A percentile compares a stretch with the other conserved stretches of the same genome.
Evolutionary conservation across 352 stramenopile species (phyloP).

Genomic region (Phytopythium mirpurense): DNA sequence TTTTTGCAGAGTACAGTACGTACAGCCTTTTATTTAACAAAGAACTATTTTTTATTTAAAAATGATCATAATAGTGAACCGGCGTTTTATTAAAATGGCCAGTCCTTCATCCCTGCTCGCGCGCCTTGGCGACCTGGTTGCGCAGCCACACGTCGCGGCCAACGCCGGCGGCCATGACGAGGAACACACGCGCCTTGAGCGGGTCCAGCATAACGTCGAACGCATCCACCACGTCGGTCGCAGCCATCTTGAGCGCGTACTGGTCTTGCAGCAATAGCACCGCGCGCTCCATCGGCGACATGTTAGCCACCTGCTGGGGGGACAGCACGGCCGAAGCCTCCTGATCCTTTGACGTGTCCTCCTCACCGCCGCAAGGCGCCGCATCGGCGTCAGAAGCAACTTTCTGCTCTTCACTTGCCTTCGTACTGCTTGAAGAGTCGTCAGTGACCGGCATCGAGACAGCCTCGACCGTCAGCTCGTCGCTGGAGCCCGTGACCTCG

Average conservation of each 20-base stretch:
- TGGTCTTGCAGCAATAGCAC: slow-evolving; percentile 14
- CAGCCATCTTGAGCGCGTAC: slow-evolving; percentile 10
- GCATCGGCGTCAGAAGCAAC: too few species aligned
- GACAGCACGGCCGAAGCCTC: background rate
- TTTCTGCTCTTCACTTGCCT: too few species aligned
- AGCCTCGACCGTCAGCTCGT: slow-evolving; percentile 3
- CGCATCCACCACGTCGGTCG: slow-evolving; percentile 16
- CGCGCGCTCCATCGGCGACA: slow-evolving; percentile 11
- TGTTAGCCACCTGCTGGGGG: background rate
- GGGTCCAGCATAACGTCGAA: slow-evolving; percentile 21
- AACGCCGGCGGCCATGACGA: slow-evolving; percentile 13
- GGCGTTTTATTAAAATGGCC: too few species aligned
- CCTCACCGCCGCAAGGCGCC: background rate
- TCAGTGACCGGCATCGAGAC: too few species aligned
- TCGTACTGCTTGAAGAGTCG: too few species aligned
- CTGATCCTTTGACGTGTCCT: background rate
- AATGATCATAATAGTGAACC: too few species aligned
- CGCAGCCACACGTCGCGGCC: slow-evolving; percentile 15
- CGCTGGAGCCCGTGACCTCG: slow-evolving; percentile 12
- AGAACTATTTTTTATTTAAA: too few species aligned
- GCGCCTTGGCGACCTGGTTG: slow-evolving; percentile 13
- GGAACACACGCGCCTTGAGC: slow-evolving; percentile 13
- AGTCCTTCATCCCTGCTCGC: too few species aligned
- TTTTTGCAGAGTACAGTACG: too few species aligned
- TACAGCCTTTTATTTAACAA: too few species aligned